Evolutionary conservation across 371 early-diverging fungal species (phyloP).

Genomic region (Mucor indicus): DNA sequence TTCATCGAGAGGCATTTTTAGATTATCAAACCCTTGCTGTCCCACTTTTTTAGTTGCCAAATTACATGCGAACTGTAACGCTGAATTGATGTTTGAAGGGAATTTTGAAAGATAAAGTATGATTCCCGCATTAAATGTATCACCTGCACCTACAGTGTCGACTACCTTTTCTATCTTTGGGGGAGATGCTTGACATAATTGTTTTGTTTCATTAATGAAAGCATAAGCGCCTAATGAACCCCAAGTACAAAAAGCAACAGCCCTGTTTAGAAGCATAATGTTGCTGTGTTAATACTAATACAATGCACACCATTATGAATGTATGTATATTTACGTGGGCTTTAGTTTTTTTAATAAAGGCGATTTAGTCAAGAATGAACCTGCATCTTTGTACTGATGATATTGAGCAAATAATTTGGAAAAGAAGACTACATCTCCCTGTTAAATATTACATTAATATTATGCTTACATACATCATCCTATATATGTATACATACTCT

Average conservation of each 20-base stretch:
- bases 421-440: conserved; percentile 69
- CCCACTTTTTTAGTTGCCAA: conserved; percentile 64
- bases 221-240: conserved; percentile 54
- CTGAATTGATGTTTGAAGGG: neutral
- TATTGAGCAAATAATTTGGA: conserved; percentile 64
- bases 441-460: too few relatives aligned
- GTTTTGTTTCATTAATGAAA: conserved; percentile 33
- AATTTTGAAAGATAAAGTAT: conserved; percentile 31
- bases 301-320: too few relatives aligned
- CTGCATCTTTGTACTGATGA: conserved; percentile 40
- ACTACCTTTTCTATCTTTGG: conserved; percentile 35
- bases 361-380: conserved; percentile 8
- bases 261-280: conserved; percentile 19
- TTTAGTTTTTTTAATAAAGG: neutral
- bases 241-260: conserved; percentile 60
- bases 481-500: too few relatives aligned
- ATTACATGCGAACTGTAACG: conserved; percentile 47
- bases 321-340: conserved; percentile 10
- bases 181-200: conserved; percentile 40
- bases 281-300: neutral
- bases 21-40: conserved; percentile 51
- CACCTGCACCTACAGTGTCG: conserved; percentile 70
- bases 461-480: too few relatives aligned
- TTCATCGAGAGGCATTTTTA: too few relatives aligned
- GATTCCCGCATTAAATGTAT: conserved; percentile 67